Evolutionary conservation across 225 moss, liverwort and hornwort species (phyloP), one percentile per base, ranked within the genome.

Genomic region (Neckera pumila): DNA sequence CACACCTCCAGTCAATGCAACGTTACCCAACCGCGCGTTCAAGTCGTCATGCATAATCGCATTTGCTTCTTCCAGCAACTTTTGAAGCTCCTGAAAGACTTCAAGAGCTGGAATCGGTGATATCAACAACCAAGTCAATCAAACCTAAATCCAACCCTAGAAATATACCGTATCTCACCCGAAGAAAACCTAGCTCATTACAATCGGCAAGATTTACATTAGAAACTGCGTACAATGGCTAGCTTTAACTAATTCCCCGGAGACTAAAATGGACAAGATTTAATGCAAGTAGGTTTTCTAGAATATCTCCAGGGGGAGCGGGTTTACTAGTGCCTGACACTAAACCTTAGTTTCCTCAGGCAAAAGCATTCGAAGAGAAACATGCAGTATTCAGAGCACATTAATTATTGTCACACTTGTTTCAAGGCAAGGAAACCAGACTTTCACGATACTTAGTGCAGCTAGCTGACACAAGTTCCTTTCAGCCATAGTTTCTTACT

Each of bases 41-140:
- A 94, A 81, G 82, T 92, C 90, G 58, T 94, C 94, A 51, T 92
- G 93, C 93, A 94, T 89, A 45, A 90, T 89, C 70, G 82, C 87
- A 83, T 93, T 92, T 36, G 88, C 91, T 91, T 93, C 93, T 40
- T 87, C 87, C 89, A 93, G 80, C 80, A 93, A 76, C 81, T 87
- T 71, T 30, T 88, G 91, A 33, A 93, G 85, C 87, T 92, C 94
- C 86, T 87, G 90, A 72, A 93, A 85, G 66, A 92, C 82, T 78
- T 65, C 86, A 28, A 80, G 90, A 51, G 93, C 94, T 94, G 89
- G 49, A 87, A 76, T 64, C n/a, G 73, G 56, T 74, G 64, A 28
- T 82, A 67, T 51, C 76, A 82, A 47, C 58, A 76, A 89, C 51
- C 34, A 86, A 64, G 42, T 67, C 42, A 76, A 60, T 67, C 59